Base-by-base conservation (phyloP, 352 stramenopile genomes). In the Phytophthora kernoviae region DNA sequence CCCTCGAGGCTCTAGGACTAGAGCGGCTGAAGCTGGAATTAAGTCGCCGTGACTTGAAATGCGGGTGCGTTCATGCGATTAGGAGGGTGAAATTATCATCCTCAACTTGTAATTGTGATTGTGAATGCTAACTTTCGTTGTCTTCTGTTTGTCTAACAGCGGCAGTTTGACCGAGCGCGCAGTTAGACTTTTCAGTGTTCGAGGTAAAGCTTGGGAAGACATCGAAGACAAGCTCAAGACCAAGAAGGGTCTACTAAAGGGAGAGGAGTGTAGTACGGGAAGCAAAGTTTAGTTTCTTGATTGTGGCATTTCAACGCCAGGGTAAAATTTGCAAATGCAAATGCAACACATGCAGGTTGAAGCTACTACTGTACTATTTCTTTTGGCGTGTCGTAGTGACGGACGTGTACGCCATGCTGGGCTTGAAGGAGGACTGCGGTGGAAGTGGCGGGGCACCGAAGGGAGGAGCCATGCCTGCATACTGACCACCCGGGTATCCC, bases 1-100 rank as follows among this genome's bases (percentile, higher is more conserved):
- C 81, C n/a, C 77, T 98, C 44, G 80, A 96, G 48, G 77, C 70
- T 4, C 70, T 99, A 5, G 94, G 95, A 12, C 75, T 96, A 24
- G 94, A 98, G 47, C 63, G 58, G 10, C 70, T 99, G 12, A 99
- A 99, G 75, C 68, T 81, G 14, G 91, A 98, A 56, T 79, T 99
- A 5, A 77, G 87, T 67, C 77, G 78, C 33, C 85, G 98, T 26
- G 87, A 90, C 11, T 80, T 99, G 22, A 99, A 99, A 73, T 99
- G 96, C 84, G 97, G 97, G 86, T 95, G 87, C 27, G 79, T 75
- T 6, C 2, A 8, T 32, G 10, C 9, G 39, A 37, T 27, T 4
- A 32, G 33, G 21, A 5, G 53, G 9, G 4, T 43, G 18, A 1
- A n/a, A 1, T 2, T 22, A 22, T 54, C 22, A 14, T 24, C 17